Evolutionary conservation across 179 eudicot species (phyloP), one percentile per base, ranked within the genome.

Genomic region (Silene noctiflora): DNA sequence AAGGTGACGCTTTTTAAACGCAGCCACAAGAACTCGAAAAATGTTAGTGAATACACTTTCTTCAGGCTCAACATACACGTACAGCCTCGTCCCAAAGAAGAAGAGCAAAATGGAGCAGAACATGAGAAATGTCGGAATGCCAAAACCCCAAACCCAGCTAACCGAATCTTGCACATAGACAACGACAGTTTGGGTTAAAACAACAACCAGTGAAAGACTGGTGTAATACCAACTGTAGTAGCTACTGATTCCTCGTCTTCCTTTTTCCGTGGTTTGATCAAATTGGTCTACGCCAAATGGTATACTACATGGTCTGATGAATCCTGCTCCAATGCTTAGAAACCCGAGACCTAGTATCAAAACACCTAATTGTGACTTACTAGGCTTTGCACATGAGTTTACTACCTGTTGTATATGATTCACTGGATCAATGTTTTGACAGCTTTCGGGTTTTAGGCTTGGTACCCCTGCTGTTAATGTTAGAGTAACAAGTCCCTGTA

Each of bases 201-300:
- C 79, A 17, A 90, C 24, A 0, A 82, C 87, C n/a, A 86, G 10
- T 2, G 90, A 80, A 29, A 88, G 87, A 8, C 89, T 81, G 29
- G 87, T 72, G 81, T 88, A 90, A 63, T 90, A 90, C 95, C 91
- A 90, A 66, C 87, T 90, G 72, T 85, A 90, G 84, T 87, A 90
- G 29, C 95, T 90, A 19, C 79, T 83, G 10, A 88, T 90, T 7
- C 89, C 88, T 71, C 78, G 84, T 69, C 89, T 75, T 0, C 92
- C 95, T 71, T 86, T 82, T 6, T 87, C 88, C 0, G 89, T 88
- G 4, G 88, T 80, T 44, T 85, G 77, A 48, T 88, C 91, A 75
- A 90, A 90, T 46, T 90, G 95, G 78, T 88, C 90, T 2, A 87
- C 87, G 0, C 92, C 95, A 72, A 90, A 90, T 11, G 92, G 95